Percentiles rank a stretch among this genome's conserved stretches.
phyloP scores from a whole-genome alignment of 2,329 filamentous ascomycete genomes.

The Phaeomoniella chlamydospora region DNA sequence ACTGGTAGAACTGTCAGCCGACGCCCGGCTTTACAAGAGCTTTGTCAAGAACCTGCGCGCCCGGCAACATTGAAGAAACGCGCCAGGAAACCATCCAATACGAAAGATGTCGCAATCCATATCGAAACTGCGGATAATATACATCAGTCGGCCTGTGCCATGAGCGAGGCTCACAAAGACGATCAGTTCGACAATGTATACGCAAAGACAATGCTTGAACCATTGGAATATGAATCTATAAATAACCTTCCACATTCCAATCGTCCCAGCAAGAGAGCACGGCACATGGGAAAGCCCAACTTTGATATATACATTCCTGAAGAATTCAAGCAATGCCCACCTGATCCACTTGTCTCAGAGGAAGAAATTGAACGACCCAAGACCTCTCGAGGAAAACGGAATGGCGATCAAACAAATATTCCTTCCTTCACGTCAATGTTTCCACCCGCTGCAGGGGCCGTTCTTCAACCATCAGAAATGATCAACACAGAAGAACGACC shows the following conservation, averaged over 20 bases:
- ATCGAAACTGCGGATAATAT: no score
- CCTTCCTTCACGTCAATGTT: not conserved
- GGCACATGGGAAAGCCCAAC: not conserved
- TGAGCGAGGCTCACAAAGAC: no score
- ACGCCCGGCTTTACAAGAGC: not conserved
- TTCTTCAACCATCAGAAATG: not conserved
- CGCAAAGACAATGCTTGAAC: not conserved
- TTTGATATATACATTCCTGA: not conserved
- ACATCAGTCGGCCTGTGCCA: no score
- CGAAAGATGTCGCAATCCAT: not conserved
- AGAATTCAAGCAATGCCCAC: not conserved
- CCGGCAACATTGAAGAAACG: not conserved
- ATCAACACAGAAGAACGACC: not conserved
- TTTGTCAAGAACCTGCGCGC: not conserved
- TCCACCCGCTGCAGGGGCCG: not conserved
- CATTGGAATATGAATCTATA: not conserved
- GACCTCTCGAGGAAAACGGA: not conserved
- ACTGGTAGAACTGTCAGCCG: no score
- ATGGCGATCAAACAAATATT: not conserved
- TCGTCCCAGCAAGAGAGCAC: not conserved
- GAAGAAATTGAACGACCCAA: not conserved
- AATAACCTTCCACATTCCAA: not conserved
- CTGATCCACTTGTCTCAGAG: not conserved
- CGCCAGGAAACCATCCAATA: not conserved
- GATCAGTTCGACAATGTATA: not conserved